Conservation (phyloP, 768 basidiomycete genomes). For the Russula dissimulans region DNA sequence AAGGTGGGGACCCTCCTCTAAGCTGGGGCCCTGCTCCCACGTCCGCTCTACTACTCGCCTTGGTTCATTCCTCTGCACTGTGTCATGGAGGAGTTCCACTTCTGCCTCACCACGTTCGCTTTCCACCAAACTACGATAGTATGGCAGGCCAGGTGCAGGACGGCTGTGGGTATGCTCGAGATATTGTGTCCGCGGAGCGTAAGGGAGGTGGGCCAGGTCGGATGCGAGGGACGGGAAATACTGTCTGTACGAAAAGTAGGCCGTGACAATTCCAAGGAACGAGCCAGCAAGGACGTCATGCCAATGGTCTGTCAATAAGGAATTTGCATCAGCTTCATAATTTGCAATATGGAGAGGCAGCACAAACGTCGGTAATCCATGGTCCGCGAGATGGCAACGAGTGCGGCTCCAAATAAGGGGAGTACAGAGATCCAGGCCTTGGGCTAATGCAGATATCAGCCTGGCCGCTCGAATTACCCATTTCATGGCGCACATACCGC, state of each 20-base stretch:
- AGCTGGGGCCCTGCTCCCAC: constrained; percentile 12
- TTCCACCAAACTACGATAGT: constrained; percentile 2
- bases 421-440: constrained; percentile 80
- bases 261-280: constrained; percentile 57
- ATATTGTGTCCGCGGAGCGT: constrained; percentile 54
- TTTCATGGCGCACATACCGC: constrained; percentile 35
- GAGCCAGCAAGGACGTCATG: constrained; percentile 81
- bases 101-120: constrained; percentile 17
- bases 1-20: background rate
- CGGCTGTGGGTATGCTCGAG: constrained; percentile 30
- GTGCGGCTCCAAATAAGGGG: constrained; percentile 68
- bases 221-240: constrained; percentile 72
- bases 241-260: constrained; percentile 74
- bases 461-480: background rate
- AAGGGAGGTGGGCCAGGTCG: constrained; percentile 55
- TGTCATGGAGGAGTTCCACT: constrained; percentile 21
- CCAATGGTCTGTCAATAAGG: constrained; percentile 63
- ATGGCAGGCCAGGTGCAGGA: background rate
- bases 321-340: constrained; percentile 14
- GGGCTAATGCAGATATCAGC: constrained; percentile 18
- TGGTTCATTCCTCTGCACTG: constrained; percentile 28
- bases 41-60: constrained; percentile 7
- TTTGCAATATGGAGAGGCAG: background rate
- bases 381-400: constrained; percentile 78
- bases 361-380: constrained; percentile 84